Conservation (phyloP, 345 rosid genomes). For the Draba incana region DNA sequence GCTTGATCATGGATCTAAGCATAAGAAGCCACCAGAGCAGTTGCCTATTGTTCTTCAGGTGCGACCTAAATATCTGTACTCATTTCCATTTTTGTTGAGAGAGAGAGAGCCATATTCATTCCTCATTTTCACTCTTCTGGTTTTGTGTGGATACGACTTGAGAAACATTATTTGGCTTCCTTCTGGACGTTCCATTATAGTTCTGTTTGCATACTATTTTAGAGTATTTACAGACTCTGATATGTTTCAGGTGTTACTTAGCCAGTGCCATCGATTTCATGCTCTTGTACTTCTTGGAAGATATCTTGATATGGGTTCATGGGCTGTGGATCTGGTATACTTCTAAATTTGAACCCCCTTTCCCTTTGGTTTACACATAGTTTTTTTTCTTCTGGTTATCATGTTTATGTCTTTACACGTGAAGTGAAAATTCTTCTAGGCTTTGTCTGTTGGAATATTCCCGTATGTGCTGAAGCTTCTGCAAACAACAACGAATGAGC, state of each 20-base stretch:
- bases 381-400: constrained; percentile 27
- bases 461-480: constrained; percentile 95
- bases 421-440: constrained; percentile 54
- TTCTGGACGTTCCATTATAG: constrained; percentile 18
- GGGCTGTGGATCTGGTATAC: constrained; percentile 98
- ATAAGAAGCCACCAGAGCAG: constrained; percentile 98
- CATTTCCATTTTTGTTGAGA: constrained; percentile 16
- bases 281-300: constrained; percentile 98
- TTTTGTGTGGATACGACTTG: constrained; percentile 21
- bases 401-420: constrained; percentile 32
- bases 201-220: constrained; percentile 18
- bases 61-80: constrained; percentile 27
- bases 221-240: constrained; percentile 30
- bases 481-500: constrained; percentile 91
- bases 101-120: constrained; percentile 23
- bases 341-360: constrained; percentile 23
- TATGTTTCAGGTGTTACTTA: constrained; percentile 82
- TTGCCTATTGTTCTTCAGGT: constrained; percentile 99
- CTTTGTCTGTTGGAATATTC: constrained; percentile 98
- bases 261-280: constrained; percentile 97
- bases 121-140: constrained; percentile 8
- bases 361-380: constrained; percentile 24
- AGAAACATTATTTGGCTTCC: constrained; percentile 6
- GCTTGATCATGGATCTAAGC: constrained; percentile 99
- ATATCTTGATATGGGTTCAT: constrained; percentile 99